A percentile compares a stretch with the other conserved stretches of the same genome.
These are phyloP conservation scores for Bipolaris bicolor DNA, from an alignment of 2,329 filamentous ascomycete species.

Conservation along the genomic window DNA sequence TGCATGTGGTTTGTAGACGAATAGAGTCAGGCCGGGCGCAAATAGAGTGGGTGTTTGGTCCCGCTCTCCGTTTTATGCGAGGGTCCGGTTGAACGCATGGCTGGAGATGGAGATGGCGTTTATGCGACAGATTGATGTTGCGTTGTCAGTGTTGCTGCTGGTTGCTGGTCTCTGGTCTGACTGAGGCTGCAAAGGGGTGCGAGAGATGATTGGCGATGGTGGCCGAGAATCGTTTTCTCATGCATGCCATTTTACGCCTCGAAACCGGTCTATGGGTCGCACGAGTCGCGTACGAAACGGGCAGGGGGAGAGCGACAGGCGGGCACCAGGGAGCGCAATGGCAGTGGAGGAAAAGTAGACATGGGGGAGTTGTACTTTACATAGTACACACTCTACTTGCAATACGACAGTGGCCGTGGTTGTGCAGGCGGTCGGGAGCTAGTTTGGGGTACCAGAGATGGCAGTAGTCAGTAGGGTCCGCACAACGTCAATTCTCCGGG, in stretches of 20 bases:
- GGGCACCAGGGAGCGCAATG: not conserved
- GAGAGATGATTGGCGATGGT: conserved; percentile 6
- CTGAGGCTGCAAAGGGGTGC: not conserved
- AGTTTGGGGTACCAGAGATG: no score
- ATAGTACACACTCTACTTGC: no score
- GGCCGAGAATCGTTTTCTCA: conserved; percentile 5
- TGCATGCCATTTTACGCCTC: conserved; percentile 12
- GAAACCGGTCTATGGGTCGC: conserved; percentile 12
- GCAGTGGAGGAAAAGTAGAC: no score
- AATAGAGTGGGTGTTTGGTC: not conserved
- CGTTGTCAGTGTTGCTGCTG: not conserved
- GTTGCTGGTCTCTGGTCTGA: not conserved
- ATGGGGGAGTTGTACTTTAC: not conserved
- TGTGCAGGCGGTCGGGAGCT: no score
- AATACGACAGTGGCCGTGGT: no score
- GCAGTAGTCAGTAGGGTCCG: no score
- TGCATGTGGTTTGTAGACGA: not conserved
- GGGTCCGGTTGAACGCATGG: not conserved
- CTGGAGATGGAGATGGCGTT: not conserved
- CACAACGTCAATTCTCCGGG: no score
- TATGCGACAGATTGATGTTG: conserved; percentile 5
- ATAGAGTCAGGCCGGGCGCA: no score
- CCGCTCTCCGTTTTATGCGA: conserved; percentile 4
- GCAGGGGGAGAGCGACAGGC: not conserved
- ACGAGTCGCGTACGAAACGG: conserved; percentile 14